Percentiles rank a stretch among this genome's conserved stretches.
These are phyloP conservation scores for Sugiyamaella boreocaroliniensis DNA, from an alignment of 805 yeast species.

Conservation along the genomic window DNA sequence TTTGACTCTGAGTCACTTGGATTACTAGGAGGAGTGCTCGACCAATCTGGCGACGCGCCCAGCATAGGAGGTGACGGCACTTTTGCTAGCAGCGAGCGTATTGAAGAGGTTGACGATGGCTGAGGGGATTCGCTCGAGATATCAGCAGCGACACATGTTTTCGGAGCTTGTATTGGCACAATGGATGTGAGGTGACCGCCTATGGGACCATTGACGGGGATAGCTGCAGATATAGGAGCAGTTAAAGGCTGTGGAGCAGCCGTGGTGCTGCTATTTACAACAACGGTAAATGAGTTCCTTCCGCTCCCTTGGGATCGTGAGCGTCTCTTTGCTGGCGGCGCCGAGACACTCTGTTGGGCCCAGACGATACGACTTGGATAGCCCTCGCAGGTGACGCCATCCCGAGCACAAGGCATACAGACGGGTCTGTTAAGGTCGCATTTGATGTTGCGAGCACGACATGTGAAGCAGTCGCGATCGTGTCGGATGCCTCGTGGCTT, in stretches of 20 bases:
- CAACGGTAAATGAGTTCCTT: background rate
- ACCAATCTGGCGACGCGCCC: background rate
- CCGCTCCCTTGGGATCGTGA: background rate
- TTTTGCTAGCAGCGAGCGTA: background rate
- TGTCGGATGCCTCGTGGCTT: slow-evolving; percentile 17
- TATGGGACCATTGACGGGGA: background rate
- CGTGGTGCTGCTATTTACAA: background rate
- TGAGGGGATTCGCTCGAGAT: too few species aligned
- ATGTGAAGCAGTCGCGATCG: slow-evolving; percentile 20
- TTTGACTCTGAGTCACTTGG: background rate
- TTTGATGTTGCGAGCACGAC: slow-evolving; percentile 22
- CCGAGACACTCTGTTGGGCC: slow-evolving; percentile 4
- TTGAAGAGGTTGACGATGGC: background rate
- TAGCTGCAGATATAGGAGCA: background rate
- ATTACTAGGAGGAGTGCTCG: background rate
- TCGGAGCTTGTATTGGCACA: too few species aligned
- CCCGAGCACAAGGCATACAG: slow-evolving; percentile 36
- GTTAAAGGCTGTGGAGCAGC: background rate
- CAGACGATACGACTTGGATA: slow-evolving; percentile 18
- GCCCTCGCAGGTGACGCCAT: slow-evolving; percentile 15
- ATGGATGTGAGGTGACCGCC: too few species aligned
- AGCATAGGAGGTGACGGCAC: background rate
- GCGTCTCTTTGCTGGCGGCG: background rate
- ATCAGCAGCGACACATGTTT: too few species aligned
- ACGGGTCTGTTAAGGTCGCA: slow-evolving; percentile 23